Evolutionary conservation across 1,284 basidiomycete species (phyloP), one percentile per base, ranked within the genome.

Genomic region (Marasmius sp.): DNA sequence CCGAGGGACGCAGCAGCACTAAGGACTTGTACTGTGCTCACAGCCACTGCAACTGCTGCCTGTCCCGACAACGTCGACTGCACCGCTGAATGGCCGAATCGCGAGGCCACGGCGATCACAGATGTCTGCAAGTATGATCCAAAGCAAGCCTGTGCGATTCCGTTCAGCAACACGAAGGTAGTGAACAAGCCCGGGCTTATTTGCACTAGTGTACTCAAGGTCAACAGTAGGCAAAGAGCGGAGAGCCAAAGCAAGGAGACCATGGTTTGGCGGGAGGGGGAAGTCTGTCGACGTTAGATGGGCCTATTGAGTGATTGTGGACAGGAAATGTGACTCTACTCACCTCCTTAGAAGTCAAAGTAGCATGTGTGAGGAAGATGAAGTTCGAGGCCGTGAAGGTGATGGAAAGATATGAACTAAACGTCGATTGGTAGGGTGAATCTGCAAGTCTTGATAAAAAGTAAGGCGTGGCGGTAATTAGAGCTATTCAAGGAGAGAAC

Each of bases 401-500:
- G 4, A 81, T 83, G 3, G 88, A 85, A 27, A 91, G 77, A 68
- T 89, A 93, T 1, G 90, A 91, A 61, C 81, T 81, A 71, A 93
- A 93, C 12, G 87, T 79, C 55, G 78, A 73, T 64, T 80, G 77
- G 33, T 89, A 65, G 4, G 85, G 71, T 0, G 89, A 87, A 43
- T 78, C 81, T 8, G 76, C 77, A 22, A 93, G 71, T 56, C 88
- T 79, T 6, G 88, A 84, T 49, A 89, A 70, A 72, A 93, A 93
- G 72, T 86, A 93, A 0, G 91, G 85, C 38, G 84, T 88, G 0
- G 87, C 91, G 9, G 89, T 93, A 37, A 93, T 92, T 70, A 92
- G 77, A 0, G 84, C 91, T 93, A 61, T 16, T 60, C 9, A 38
- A 37, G 52, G 6, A 47, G n/a, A 47, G n/a, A 20, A 43, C 38